Base-by-base conservation (phyloP, 306 rosid genomes). In the Carpinus viminea region DNA sequence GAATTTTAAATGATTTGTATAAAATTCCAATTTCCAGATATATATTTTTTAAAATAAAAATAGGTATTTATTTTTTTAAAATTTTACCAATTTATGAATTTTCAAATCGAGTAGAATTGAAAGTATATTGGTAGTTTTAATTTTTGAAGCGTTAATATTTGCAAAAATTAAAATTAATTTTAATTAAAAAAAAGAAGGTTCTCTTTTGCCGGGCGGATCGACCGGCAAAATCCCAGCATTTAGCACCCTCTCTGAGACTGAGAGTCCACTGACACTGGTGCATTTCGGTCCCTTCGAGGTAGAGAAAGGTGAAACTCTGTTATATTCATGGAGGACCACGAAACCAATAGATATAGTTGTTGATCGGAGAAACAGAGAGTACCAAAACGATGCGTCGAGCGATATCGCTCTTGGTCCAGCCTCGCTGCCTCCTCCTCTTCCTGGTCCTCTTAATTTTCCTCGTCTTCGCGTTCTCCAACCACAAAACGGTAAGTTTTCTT, bases 401-500 rank as follows among this genome's bases (percentile, higher is more conserved):
- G 73, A 86, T 88, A 82, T 81, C 88, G 26, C 68, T 85, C 56
- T 85, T 90, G 73, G 24, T 83, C 36, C 91, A 88, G 60, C 92
- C 92, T n/a, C 79, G 88, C 57, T 86, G 71, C 81, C 85, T 90
- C 61, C 80, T 88, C 43, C 79, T 88, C 83, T 74, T 79, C 68
- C 12, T 85, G 46, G 81, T 80, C 70, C 85, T 86, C 52, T 75
- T 64, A 9, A 69, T 90, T 73, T 82, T 86, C 80, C 77, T 87
- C 41, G 80, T 90, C 50, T 80, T 81, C 81, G 87, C 81, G 60
- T 80, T 90, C 74, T 83, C 85, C 8, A 61, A 28, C 34, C 18
- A 47, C 51, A 17, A 38, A n/a, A 66, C 41, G 72, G 72, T 66
- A 38, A 24, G 51, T 5, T 38, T 38, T 7, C 18, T 7, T 38